These are phyloP conservation scores for Yarrowia bubula DNA, from an alignment of 805 yeast genomes.

Conservation along the genomic window DNA sequence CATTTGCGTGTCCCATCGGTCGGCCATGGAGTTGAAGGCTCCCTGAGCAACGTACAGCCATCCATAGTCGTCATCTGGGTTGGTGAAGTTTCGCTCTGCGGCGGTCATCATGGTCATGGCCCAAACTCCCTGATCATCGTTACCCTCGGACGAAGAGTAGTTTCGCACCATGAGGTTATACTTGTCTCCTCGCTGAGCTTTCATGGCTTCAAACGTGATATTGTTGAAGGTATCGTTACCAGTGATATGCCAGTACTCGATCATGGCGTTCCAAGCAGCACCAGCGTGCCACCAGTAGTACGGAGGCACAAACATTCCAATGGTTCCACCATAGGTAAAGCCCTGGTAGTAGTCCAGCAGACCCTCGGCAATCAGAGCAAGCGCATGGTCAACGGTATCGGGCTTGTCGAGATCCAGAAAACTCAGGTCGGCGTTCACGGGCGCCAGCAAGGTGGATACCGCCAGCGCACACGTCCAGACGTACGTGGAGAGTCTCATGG, in stretches of 20 bases:
- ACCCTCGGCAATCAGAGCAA: constrained; percentile 56
- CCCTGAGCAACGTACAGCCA: constrained; percentile 89
- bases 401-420: constrained; percentile 39
- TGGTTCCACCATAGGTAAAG: constrained; percentile 61
- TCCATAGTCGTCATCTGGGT: constrained; percentile 63
- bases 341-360: constrained; percentile 70
- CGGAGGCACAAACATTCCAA: constrained; percentile 85
- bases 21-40: constrained; percentile 84
- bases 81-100: constrained; percentile 80
- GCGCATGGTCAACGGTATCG: constrained; percentile 51
- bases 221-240: constrained; percentile 66
- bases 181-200: constrained; percentile 70
- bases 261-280: constrained; percentile 84
- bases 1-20: constrained; percentile 71
- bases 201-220: constrained; percentile 57
- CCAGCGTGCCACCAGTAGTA: constrained; percentile 99
- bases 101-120: constrained; percentile 91
- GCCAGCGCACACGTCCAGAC: constrained; percentile 22
- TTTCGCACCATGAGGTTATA: constrained; percentile 82
- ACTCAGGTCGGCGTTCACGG: constrained; percentile 17
- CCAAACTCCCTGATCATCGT: constrained; percentile 98
- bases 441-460: constrained; percentile 1
- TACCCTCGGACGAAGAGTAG: constrained; percentile 91
- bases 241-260: constrained; percentile 73
- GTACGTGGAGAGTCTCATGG: constrained; percentile 17